Evolutionary conservation across 73 alveolate genomes (phyloP), one percentile per base, ranked within the genome.

Genomic region (Symbiodinium pilosum): DNA sequence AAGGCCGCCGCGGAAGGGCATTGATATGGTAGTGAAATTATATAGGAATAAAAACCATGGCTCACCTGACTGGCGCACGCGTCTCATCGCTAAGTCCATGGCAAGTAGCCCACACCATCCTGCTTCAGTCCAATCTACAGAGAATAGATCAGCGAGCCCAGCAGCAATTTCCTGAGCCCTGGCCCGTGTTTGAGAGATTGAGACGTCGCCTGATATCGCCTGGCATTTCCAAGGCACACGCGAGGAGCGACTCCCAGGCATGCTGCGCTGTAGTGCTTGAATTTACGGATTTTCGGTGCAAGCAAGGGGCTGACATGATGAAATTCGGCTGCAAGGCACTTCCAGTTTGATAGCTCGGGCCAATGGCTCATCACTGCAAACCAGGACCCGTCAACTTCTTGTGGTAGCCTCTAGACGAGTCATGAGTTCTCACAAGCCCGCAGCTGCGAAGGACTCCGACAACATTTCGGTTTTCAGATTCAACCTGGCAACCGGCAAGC

Each of bases 231-330:
- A 11, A 73, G 92, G 98, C 98, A 93, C 47, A 93, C 98, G 21
- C 84, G 98, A 11, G 98, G 98, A 26, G 98, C 98, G 7, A 93
- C 98, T 30, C 98, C 98, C 36, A 93, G 98, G 98, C 88, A 4
- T 64, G 81, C 41, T 47, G 39, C 32, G 14, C 21, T 5, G 0
- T 47, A 5, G 75, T 30, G 75, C 32, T 0, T 56, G 32, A 34
- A 20, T 30, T 18, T 16, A 21, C 28, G 36, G 32, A 11, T 2
- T 56, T 26, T 21, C 7, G 75, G 75, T 56, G 11, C 32, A 16
- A n/a, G n/a, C n/a, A n/a, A n/a, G n/a, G n/a, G n/a, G n/a, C n/a
- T n/a, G n/a, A n/a, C n/a, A n/a, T n/a, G n/a, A n/a, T n/a, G n/a
- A n/a, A n/a, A n/a, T n/a, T n/a, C n/a, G n/a, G n/a, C n/a, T n/a